Evolutionary conservation across 768 basidiomycete genomes (phyloP).

Genomic region (Tephrocybe sp.): DNA sequence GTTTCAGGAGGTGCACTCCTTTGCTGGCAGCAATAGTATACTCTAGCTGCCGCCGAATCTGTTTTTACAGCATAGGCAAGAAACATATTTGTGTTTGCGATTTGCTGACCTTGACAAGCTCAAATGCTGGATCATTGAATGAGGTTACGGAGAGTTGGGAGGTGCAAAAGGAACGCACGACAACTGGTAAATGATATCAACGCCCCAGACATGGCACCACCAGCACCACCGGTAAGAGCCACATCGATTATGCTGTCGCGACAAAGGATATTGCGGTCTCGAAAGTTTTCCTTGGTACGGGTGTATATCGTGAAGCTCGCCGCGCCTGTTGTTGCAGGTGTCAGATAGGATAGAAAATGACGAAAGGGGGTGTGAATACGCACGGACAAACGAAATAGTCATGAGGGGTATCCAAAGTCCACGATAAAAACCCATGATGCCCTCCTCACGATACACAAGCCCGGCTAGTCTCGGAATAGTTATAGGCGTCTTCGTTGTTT

Average conservation of each 20-base stretch:
- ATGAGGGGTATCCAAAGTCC: constrained; percentile 91
- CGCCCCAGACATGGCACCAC: constrained; percentile 87
- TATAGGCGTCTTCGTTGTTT: constrained; percentile 76
- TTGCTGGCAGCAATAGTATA: constrained; percentile 85
- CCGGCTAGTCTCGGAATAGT: constrained; percentile 72
- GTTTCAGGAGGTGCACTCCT: constrained; percentile 66
- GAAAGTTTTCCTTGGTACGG: constrained; percentile 74
- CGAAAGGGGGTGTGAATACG: constrained; percentile 34
- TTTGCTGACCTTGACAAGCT: constrained; percentile 82
- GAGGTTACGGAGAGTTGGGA: constrained; percentile 1
- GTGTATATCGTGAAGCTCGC: constrained; percentile 92
- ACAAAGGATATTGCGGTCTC: constrained; percentile 56
- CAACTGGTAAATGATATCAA: constrained; percentile 88
- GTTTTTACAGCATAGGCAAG: constrained; percentile 5
- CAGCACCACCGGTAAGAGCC: constrained; percentile 74
- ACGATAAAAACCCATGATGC: constrained; percentile 87
- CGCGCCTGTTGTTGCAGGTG: constrained; percentile 53
- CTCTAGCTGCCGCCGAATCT: constrained; percentile 92
- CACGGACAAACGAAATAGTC: constrained; percentile 95
- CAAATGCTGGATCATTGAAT: constrained; percentile 61
- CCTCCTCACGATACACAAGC: constrained; percentile 80
- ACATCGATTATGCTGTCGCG: constrained; percentile 65
- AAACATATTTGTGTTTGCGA: constrained; percentile 1
- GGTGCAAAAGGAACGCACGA: constrained; percentile 53
- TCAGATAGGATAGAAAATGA: constrained; percentile 2